A percentile compares a stretch with the other conserved stretches of the same genome.
Evolutionary conservation across 2,329 filamentous ascomycete species (phyloP).

Genomic region (Nemania diffusa): DNA sequence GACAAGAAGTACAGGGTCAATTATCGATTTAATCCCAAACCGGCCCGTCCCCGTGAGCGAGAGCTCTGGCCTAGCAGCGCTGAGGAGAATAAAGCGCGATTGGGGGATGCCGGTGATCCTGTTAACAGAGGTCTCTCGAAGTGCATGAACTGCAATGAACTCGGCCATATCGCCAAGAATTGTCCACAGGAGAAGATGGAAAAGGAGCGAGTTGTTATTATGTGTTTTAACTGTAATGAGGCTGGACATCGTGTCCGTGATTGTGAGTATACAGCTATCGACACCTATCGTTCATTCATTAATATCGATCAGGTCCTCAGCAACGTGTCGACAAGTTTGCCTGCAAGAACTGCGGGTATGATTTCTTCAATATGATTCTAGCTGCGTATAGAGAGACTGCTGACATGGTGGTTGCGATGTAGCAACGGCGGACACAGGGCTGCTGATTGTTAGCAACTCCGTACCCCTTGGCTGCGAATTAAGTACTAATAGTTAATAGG

Average conservation of each 20-base stretch:
- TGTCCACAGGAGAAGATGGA: slow-evolving; percentile 70
- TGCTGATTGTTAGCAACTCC: slow-evolving; percentile 58
- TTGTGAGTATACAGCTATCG: slow-evolving; percentile 61
- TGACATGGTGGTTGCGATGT: slow-evolving; percentile 28
- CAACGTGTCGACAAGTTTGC: slow-evolving; percentile 71
- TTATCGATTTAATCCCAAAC: slow-evolving; percentile 68
- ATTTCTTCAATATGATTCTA: slow-evolving; percentile 36
- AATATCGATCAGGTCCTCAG: slow-evolving; percentile 58
- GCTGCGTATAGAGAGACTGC: neutral
- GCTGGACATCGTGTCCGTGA: slow-evolving; percentile 75
- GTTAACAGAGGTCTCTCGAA: slow-evolving; percentile 68
- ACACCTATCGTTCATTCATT: slow-evolving; percentile 23
- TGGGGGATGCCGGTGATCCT: slow-evolving; percentile 73
- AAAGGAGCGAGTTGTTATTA: slow-evolving; percentile 58
- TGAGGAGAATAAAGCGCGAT: slow-evolving; percentile 70
- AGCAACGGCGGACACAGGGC: slow-evolving; percentile 62
- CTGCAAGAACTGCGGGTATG: slow-evolving; percentile 73
- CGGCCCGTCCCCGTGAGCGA: slow-evolving; percentile 67
- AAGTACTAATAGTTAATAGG: slow-evolving; percentile 44
- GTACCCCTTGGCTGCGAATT: slow-evolving; percentile 7
- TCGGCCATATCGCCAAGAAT: slow-evolving; percentile 70
- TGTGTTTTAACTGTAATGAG: slow-evolving; percentile 73
- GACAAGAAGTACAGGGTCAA: slow-evolving; percentile 72
- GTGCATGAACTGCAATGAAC: slow-evolving; percentile 71
- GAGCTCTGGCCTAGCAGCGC: slow-evolving; percentile 67